Evolutionary conservation across 306 rosid species (phyloP).

Genomic region (Fagus crenata): DNA sequence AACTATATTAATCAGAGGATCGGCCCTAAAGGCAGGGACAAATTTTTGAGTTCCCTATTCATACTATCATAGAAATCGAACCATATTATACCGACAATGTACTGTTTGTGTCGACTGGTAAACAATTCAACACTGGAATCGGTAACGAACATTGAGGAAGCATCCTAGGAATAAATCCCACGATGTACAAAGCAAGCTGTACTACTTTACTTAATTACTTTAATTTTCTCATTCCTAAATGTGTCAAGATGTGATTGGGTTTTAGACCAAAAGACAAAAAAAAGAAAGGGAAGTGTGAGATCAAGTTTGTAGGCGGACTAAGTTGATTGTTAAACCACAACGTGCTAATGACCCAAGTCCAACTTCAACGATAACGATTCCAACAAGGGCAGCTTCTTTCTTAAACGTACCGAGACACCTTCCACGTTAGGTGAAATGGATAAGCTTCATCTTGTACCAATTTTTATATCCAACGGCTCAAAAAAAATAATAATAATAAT

Average conservation of each 20-base stretch:
- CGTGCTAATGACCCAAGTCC: slow-evolving; percentile 30
- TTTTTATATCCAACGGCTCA: no score
- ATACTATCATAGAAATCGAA: no score
- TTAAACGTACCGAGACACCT: slow-evolving; percentile 13
- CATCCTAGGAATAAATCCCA: background rate
- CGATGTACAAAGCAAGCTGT: no score
- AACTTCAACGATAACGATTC: slow-evolving; percentile 39
- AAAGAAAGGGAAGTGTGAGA: background rate
- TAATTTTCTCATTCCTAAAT: background rate
- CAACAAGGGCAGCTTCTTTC: slow-evolving; percentile 25
- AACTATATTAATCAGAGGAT: background rate
- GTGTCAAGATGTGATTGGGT: slow-evolving; percentile 2
- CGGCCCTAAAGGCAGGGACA: background rate
- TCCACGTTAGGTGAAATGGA: slow-evolving; percentile 52
- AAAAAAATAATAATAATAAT: no score
- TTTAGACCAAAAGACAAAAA: background rate
- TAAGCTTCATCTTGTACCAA: slow-evolving; percentile 40
- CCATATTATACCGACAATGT: no score
- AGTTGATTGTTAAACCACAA: background rate
- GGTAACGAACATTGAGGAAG: slow-evolving; percentile 7
- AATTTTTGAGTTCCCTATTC: background rate
- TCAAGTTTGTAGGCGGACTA: slow-evolving; percentile 19
- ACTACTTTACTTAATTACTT: no score
- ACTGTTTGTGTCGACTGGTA: background rate
- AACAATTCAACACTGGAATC: background rate